Base-by-base conservation (phyloP, 2,329 filamentous ascomycete species). In the Purpureocillium takamizusanense region DNA sequence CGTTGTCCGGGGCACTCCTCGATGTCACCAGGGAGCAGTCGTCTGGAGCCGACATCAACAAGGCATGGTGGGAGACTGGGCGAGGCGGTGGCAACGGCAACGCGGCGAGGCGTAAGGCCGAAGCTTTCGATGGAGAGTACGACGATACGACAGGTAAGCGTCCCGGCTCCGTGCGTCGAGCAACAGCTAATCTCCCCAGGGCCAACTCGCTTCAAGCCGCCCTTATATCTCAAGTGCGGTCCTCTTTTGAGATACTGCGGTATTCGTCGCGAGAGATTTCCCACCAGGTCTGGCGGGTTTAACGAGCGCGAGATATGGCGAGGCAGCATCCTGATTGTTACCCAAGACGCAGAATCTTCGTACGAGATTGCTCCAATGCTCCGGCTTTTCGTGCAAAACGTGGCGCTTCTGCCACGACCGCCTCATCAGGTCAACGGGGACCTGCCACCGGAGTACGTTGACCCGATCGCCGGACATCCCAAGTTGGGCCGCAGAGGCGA, bases 261-360 rank as follows among this genome's bases (percentile, higher is more conserved):
- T 15, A 78, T 95, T 31, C 78, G 82, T 31, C 70, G 70, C 30
- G 77, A 94, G 60, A 66, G 69, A 51, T 53, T 63, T 35, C 52
- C 65, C 1, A 54, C 45, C 7, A 49, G 54, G 37, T 35, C 52
- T 11, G 47, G 39, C 46, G 47, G 52, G 2, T 40, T 53, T 11
- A 38, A 53, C 0, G 80, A 86, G 32, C 75, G 78, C 37, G 86
- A 95, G 51, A 79, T 90, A 15, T 98, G 92, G 92, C 78, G 89
- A 57, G 92, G 92, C 5, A 94, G 80, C 43, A 74, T 97, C 41
- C 88, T 98, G 86, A 95, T 98, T 51, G 88, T 98, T 16, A 97
- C 92, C 0, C 74, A 80, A 37, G 90, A 98, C 53, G 73, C 77
- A 2, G 76, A 83, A 31, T 97, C 90, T 2, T 84, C 83, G 1